phyloP scores from a whole-genome alignment of 257 asterid genomes.

The Rubia yunnanensis region DNA sequence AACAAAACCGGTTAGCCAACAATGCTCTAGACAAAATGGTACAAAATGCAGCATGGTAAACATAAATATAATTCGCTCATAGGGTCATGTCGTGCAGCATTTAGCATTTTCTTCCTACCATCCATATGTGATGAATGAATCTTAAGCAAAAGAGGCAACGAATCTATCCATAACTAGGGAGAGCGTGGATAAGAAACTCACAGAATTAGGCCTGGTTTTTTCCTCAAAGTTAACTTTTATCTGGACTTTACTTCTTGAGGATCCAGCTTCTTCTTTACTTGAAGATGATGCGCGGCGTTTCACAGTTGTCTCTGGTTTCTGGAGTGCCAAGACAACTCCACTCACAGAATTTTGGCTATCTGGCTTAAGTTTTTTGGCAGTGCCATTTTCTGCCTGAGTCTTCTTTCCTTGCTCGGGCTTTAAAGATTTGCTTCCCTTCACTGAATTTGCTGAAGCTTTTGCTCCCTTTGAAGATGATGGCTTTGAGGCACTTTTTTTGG shows the following conservation, averaged over 20 bases:
- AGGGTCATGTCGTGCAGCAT: conserved; percentile 6
- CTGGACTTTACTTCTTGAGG: conserved; percentile 7
- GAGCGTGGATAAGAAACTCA: conserved; percentile 8
- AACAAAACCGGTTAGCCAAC: conserved; percentile 3
- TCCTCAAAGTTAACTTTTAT: neutral
- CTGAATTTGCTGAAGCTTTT: neutral
- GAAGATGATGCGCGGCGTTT: neutral
- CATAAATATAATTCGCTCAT: neutral
- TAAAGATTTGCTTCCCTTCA: conserved; percentile 6
- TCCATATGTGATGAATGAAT: neutral
- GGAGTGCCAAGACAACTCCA: neutral
- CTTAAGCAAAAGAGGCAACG: neutral
- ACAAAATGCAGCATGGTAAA: conserved; percentile 3
- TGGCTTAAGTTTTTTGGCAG: neutral
- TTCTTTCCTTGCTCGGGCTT: conserved; percentile 14
- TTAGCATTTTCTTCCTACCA: neutral
- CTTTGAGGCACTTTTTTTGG: neutral
- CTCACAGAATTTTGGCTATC: conserved; percentile 12
- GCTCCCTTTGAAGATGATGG: conserved; percentile 1
- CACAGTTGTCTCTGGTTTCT: conserved; percentile 5
- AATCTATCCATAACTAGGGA: neutral
- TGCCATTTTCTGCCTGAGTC: neutral
- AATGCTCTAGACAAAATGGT: neutral
- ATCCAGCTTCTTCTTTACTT: neutral
- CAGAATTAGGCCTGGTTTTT: neutral